These are phyloP conservation scores for Coemansia sp. DNA, from an alignment of 371 early-diverging fungal species.

Conservation along the genomic window DNA sequence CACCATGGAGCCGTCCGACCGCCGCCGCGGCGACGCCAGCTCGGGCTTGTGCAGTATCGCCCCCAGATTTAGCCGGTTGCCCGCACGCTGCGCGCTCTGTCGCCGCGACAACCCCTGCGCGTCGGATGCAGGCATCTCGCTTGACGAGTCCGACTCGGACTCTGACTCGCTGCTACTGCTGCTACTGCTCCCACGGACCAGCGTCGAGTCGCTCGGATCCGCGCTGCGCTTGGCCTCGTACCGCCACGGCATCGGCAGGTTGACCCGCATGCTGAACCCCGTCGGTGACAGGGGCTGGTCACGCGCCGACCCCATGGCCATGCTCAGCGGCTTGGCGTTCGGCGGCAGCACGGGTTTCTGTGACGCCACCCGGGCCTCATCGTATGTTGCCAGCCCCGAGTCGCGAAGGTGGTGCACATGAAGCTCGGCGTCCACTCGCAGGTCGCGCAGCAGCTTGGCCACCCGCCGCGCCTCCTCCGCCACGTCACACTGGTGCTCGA, in stretches of 20 bases:
- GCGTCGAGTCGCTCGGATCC: no score
- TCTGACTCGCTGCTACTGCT: conserved; percentile 14
- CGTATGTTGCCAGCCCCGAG: conserved; percentile 51
- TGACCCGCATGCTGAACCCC: conserved; percentile 40
- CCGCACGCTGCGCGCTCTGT: neutral
- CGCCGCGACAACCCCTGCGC: neutral
- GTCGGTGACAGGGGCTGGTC: neutral
- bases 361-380: conserved; percentile 13
- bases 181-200: conserved; percentile 2
- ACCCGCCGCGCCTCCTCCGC: conserved; percentile 55
- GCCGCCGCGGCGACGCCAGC: conserved; percentile 8
- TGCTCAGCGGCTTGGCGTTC: neutral
- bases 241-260: conserved; percentile 42
- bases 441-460: conserved; percentile 53
- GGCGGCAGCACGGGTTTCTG: neutral
- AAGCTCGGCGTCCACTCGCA: conserved; percentile 59
- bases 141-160: conserved; percentile 2
- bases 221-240: conserved; percentile 25
- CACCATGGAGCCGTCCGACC: conserved; percentile 39
- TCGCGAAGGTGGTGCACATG: conserved; percentile 56
- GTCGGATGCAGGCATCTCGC: neutral
- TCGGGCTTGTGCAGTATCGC: neutral
- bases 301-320: neutral
- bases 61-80: neutral
- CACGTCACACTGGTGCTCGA: conserved; percentile 57